Evolutionary conservation across 306 rosid species (phyloP), one percentile per base, ranked within the genome.

Genomic region (Luffa acutangula): DNA sequence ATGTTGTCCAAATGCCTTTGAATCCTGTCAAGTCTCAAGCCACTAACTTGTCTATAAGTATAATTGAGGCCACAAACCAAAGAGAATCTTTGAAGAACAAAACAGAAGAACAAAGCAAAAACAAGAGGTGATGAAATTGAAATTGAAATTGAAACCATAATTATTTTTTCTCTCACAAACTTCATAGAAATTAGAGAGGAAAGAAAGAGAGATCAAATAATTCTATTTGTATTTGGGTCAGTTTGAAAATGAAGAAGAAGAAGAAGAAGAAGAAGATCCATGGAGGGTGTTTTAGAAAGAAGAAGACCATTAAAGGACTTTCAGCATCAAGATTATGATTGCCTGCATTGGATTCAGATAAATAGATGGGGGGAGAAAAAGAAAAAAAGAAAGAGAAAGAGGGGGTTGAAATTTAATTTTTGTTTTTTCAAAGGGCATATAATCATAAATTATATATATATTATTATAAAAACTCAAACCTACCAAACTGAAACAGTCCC

Each of bases 311-410:
- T 82, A 85, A 79, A 87, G 73, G 37, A 78, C 65, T 73, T 78
- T 87, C 87, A 86, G 87, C 82, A 90, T 87, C 92, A 85, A 87
- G 76, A 89, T 85, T 90, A 90, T 90, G 87, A 90, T 94, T 94
- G 94, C 81, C 89, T 85, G 89, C 96, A 84, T 90, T 88, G 87
- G 85, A 87, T 86, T 94, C 93, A 87, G 78, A 83, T 76, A 82
- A 83, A 80, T 46, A 64, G 12, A 64, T 33, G 8, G 66, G 20
- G 70, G 66, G 87, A 54, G 17, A 76, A 76, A 31, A 63, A 63
- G 80, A 56, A 52, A 51, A 36, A 3, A 54, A 20, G 52, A 25
- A 31, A 77, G 78, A 66, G 36, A 80, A 58, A 53, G 75, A 17
- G 12, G 46, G 18, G 57, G 80, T 60, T 21, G 79, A 80, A 37